A percentile compares a stretch with the other conserved stretches of the same genome.
phyloP scores from a whole-genome alignment of 441 rosid genomes.

The Croton setiger region DNA sequence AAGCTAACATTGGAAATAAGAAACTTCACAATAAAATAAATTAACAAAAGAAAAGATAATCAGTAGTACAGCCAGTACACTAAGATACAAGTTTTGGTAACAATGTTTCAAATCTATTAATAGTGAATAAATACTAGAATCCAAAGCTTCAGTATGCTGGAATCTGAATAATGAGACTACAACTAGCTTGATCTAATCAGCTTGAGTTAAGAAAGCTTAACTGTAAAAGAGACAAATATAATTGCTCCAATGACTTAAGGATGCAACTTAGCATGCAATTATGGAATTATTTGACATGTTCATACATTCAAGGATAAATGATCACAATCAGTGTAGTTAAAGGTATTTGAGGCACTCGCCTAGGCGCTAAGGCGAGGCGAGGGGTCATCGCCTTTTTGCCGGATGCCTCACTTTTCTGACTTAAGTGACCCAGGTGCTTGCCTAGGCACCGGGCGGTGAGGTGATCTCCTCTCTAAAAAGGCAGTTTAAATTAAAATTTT shows the following conservation, averaged over 20 bases:
- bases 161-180: background rate
- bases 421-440: too few relatives aligned
- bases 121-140: background rate
- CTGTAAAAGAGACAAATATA: background rate
- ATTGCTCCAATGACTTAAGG: background rate
- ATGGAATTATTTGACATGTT: too few relatives aligned
- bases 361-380: too few relatives aligned
- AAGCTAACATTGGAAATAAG: slow-evolving; percentile 2
- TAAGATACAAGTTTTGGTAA: background rate
- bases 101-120: background rate
- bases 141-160: background rate
- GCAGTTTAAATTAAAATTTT: too few relatives aligned
- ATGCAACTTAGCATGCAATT: background rate
- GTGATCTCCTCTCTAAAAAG: too few relatives aligned
- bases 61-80: background rate
- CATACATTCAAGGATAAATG: background rate
- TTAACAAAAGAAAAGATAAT: background rate
- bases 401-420: too few relatives aligned
- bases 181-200: background rate
- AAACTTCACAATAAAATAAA: background rate
- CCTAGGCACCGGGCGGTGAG: too few relatives aligned
- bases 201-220: background rate
- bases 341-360: too few relatives aligned
- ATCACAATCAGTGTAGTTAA: too few relatives aligned
- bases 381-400: too few relatives aligned